Evolutionary conservation across 441 rosid species (phyloP).

Genomic region (Mallotus japonicus): DNA sequence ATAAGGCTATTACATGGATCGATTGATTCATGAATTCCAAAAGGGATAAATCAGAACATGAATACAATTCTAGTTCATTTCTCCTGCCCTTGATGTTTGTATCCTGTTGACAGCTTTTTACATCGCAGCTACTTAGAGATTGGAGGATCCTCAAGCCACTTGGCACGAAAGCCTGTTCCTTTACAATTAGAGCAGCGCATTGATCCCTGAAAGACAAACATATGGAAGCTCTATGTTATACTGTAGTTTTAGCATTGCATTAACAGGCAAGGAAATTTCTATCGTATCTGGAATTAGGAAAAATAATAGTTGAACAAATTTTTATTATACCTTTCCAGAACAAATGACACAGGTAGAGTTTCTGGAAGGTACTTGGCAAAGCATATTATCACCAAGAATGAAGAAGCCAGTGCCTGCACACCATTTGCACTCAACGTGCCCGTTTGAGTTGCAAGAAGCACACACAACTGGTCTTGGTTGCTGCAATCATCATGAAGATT

Average conservation of each 20-base stretch:
- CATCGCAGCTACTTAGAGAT: constrained; percentile 36
- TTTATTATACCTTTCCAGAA: constrained; percentile 61
- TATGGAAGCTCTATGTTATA: not conserved
- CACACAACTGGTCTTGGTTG: constrained; percentile 85
- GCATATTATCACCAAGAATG: constrained; percentile 87
- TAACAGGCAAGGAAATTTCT: too few relatives aligned
- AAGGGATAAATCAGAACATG: constrained; percentile 1
- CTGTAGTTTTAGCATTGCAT: not conserved
- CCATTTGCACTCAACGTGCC: constrained; percentile 87
- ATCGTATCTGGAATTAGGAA: not conserved
- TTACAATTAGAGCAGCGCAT: constrained; percentile 67
- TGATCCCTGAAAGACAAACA: constrained; percentile 49
- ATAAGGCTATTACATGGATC: not conserved
- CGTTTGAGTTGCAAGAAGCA: constrained; percentile 63
- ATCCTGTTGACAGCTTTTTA: not conserved
- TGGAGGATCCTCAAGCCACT: constrained; percentile 84
- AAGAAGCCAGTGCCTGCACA: constrained; percentile 93
- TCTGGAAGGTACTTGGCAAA: constrained; percentile 89
- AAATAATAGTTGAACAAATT: not conserved
- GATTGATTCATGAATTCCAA: constrained; percentile 9
- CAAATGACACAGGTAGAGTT: constrained; percentile 81
- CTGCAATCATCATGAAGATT: constrained; percentile 38
- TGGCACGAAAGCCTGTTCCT: constrained; percentile 95
- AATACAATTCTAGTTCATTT: not conserved
- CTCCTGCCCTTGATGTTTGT: not conserved